Evolutionary conservation across 2,329 filamentous ascomycete species (phyloP).

Genomic region (Aspergillus costaricaensis): DNA sequence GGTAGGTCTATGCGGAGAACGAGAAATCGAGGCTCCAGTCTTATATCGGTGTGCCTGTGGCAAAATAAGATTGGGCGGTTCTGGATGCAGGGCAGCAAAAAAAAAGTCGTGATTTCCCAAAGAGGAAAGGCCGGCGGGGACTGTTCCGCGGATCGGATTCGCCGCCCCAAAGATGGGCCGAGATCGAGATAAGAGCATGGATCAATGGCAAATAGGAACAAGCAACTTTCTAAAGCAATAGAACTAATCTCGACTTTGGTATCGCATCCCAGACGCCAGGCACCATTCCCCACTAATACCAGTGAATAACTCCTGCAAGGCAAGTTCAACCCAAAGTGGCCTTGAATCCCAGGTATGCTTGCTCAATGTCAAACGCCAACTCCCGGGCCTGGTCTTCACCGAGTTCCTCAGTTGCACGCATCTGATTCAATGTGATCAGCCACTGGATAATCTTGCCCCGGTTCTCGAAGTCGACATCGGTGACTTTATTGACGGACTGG

Average conservation of each 20-base stretch:
- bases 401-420: constrained; percentile 92
- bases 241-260: constrained; percentile 2
- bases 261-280: constrained; percentile 21
- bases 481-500: constrained; percentile 95
- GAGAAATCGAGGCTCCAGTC: not conserved
- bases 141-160: constrained; percentile 30
- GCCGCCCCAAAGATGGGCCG: constrained; percentile 17
- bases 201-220: not conserved
- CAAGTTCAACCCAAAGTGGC: constrained; percentile 62
- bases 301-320: not conserved
- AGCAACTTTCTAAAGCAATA: constrained; percentile 1
- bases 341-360: constrained; percentile 93
- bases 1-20: constrained; percentile 3
- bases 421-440: constrained; percentile 96
- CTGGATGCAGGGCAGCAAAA: constrained; percentile 24
- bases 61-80: constrained; percentile 19
- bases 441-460: constrained; percentile 98
- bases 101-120: constrained; percentile 36
- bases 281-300: not conserved
- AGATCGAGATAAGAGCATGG: constrained; percentile 5
- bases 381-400: constrained; percentile 85
- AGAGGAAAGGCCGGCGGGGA: constrained; percentile 32
- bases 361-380: constrained; percentile 88
- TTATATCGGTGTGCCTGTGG: constrained; percentile 19
- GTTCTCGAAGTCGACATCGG: constrained; percentile 90